phyloP scores from a whole-genome alignment of 331 rosid species.

The Stylosanthes scabra region DNA sequence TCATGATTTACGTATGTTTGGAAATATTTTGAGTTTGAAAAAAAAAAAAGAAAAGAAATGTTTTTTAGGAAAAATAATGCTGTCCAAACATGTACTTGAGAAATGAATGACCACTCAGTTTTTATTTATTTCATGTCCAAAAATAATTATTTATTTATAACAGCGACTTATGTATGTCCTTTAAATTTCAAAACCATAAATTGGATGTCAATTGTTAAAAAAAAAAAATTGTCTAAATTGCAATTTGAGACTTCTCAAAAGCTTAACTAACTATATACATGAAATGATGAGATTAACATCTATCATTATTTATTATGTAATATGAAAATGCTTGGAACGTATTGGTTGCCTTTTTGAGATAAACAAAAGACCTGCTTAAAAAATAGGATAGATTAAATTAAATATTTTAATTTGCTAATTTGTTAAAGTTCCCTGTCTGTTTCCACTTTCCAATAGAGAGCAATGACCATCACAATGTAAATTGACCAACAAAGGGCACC shows the following conservation, averaged over 20 bases:
- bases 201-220: background rate
- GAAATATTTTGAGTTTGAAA: too few species aligned
- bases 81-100: too few species aligned
- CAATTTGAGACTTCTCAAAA: background rate
- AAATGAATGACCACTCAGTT: too few species aligned
- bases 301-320: background rate
- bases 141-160: too few species aligned
- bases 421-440: background rate
- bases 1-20: background rate
- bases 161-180: background rate
- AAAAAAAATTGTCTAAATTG: too few species aligned
- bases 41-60: too few species aligned
- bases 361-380: background rate
- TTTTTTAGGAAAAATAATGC: too few species aligned
- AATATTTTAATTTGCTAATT: background rate
- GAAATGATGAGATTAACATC: background rate
- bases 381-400: background rate
- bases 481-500: too few species aligned
- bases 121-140: too few species aligned
- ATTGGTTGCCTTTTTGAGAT: background rate
- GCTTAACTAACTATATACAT: background rate
- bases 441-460: constrained; percentile 1
- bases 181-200: too few species aligned
- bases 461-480: too few species aligned
- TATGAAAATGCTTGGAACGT: background rate